Evolutionary conservation across 208 protist species (phyloP), one percentile per base, ranked within the genome.

Genomic region (Trypanosoma avium): DNA sequence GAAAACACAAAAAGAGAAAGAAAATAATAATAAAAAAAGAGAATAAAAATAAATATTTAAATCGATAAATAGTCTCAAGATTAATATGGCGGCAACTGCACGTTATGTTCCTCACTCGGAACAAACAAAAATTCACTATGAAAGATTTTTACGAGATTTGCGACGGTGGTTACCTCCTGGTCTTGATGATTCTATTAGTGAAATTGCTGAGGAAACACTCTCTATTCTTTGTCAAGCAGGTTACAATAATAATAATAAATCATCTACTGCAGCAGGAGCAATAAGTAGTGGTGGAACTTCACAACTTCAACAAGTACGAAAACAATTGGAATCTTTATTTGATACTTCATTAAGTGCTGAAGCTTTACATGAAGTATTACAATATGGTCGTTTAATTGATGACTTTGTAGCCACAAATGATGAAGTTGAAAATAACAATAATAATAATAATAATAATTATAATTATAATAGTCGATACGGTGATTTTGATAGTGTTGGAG

Each of bases 101-200:
- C 78, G 61, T 29, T 96, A 96, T 54, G 75, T 85, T 27, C 90
- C 90, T 7, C 90, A 93, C 67, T 80, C 75, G 0, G 84, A 89
- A 38, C 61, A 67, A 22, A 96, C 90, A 3, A 79, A 73, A 47
- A 63, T 61, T 22, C 65, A 93, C 67, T 96, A 96, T 63, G 90
- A 96, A 69, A 68, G 78, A 35, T 81, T 96, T 22, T 73, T 96
- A 47, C 72, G 77, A 12, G 86, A 93, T 47, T 50, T 96, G 29
- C 77, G 79, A 15, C 90, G 86, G 24, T 90, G 81, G 75, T 75
- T 93, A 6, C 90, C 90, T 0, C 87, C 90, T 21, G 81, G 86
- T 17, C 67, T 85, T 30, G 75, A 88, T 52, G 89, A 92, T 48
- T 67, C 81, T n/a, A 67, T 95, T 46, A 77, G 73, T 64, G 84